These are phyloP conservation scores for Schizosaccharomyces versatilis DNA, from an alignment of 1,139 yeast genomes.

Conservation along the genomic window DNA sequence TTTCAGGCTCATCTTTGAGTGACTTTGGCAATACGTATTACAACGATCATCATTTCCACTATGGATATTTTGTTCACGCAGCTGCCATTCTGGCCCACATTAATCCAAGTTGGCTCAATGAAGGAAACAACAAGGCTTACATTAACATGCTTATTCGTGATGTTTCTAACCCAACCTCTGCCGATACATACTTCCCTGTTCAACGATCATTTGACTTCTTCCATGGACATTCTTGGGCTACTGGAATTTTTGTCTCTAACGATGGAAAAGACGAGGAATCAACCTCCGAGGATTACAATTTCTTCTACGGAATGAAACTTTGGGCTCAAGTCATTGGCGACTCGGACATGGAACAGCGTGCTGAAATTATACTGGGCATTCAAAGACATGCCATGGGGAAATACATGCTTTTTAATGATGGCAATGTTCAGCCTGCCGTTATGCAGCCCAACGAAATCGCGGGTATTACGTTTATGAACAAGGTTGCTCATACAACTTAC, in stretches of 20 bases:
- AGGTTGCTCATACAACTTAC: conserved; percentile 76
- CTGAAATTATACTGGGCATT: conserved; percentile 49
- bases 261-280: conserved; percentile 72
- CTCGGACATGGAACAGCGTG: conserved; percentile 51
- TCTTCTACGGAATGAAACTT: conserved; percentile 58
- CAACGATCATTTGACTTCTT: conserved; percentile 63
- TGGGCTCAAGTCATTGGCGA: conserved; percentile 64
- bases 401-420: conserved; percentile 36
- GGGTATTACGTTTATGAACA: conserved; percentile 28
- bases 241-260: conserved; percentile 43
- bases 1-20: conserved; percentile 26
- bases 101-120: conserved; percentile 36
- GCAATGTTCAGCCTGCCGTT: conserved; percentile 26
- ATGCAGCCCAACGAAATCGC: conserved; percentile 52
- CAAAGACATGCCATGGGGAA: conserved; percentile 38
- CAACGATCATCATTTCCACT: conserved; percentile 68
- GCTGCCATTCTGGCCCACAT: conserved; percentile 54
- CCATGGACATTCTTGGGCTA: conserved; percentile 72
- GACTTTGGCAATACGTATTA: conserved; percentile 51
- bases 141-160: conserved; percentile 47
- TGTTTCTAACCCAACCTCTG: conserved; percentile 47
- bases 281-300: conserved; percentile 40
- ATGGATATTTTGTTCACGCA: conserved; percentile 56
- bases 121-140: conserved; percentile 38
- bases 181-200: conserved; percentile 49